phyloP scores from a whole-genome alignment of 257 asterid genomes.

The Salvia hispanica region DNA sequence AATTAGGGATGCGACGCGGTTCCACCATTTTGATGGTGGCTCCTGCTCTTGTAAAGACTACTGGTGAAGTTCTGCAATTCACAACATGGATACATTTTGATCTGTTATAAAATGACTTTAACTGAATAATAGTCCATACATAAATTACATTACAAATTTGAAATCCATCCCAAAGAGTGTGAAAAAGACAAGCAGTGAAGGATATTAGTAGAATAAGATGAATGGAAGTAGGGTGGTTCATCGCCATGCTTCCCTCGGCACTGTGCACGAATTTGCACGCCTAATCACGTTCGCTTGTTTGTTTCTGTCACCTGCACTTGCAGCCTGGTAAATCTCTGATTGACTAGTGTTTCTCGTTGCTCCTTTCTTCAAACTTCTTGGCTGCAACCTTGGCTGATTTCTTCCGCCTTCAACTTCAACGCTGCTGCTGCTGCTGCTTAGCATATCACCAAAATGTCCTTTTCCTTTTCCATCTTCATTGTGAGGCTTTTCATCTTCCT shows the following conservation, averaged over 20 bases:
- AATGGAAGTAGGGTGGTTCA: constrained; percentile 33
- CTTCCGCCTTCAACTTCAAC: constrained; percentile 30
- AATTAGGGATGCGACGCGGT: constrained; percentile 88
- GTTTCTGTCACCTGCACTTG: constrained; percentile 36
- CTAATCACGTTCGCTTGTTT: constrained; percentile 45
- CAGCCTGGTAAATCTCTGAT: constrained; percentile 27
- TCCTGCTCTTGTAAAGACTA: constrained; percentile 89
- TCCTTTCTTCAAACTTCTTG: constrained; percentile 44
- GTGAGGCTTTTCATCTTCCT: constrained; percentile 16
- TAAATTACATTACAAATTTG: neutral
- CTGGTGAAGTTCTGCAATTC: constrained; percentile 50
- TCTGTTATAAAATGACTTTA: neutral
- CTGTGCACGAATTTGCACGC: constrained; percentile 57
- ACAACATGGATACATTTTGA: too few relatives aligned
- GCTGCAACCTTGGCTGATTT: constrained; percentile 45
- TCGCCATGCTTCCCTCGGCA: constrained; percentile 70
- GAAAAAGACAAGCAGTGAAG: too few relatives aligned
- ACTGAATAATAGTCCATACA: neutral
- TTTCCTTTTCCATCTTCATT: constrained; percentile 6
- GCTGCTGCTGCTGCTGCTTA: constrained; percentile 10
- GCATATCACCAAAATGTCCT: neutral
- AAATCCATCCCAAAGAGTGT: too few relatives aligned
- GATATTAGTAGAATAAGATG: too few relatives aligned
- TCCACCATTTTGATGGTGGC: constrained; percentile 79
- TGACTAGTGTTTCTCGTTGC: constrained; percentile 35